Percentiles rank a stretch among this genome's conserved stretches.
Conservation (phyloP, 148 eudicot genomes). For the Polygonum aviculare region DNA sequence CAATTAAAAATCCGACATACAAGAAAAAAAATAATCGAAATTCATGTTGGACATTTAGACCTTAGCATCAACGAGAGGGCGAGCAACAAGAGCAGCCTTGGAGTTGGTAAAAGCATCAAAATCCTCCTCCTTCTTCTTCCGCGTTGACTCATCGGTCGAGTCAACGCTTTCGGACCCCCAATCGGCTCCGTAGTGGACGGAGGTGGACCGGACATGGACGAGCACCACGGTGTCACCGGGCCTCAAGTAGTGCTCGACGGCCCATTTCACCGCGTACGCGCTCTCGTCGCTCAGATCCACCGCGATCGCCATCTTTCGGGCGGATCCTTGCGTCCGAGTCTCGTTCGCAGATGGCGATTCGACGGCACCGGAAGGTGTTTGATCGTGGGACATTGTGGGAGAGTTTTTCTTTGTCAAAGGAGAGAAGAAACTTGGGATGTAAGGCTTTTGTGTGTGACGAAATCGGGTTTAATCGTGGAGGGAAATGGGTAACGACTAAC, state of each 20-base stretch:
- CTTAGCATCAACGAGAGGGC: conserved; percentile 60
- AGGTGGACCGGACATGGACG: conserved; percentile 73
- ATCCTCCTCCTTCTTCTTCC: conserved; percentile 57
- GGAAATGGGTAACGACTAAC: no score
- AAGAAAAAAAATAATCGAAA: no score
- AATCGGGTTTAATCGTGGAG: no score
- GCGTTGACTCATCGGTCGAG: conserved; percentile 17
- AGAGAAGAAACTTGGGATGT: no score
- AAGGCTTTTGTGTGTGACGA: no score
- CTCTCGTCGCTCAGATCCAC: conserved; percentile 80
- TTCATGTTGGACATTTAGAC: conserved; percentile 10
- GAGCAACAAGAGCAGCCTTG: conserved; percentile 59
- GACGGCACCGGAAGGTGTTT: conserved; percentile 15
- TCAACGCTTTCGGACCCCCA: conserved; percentile 68
- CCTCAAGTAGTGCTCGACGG: conserved; percentile 70
- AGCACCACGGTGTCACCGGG: conserved; percentile 82
- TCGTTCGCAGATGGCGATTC: conserved; percentile 30
- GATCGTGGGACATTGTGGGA: no score
- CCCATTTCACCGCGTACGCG: conserved; percentile 87
- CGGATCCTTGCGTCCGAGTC: conserved; percentile 63
- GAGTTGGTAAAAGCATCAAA: conserved; percentile 74
- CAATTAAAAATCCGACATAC: background rate
- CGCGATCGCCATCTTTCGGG: conserved; percentile 73
- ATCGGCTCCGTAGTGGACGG: conserved; percentile 84
- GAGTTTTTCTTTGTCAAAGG: no score